These are phyloP conservation scores for Pholiota microspora DNA, from an alignment of 768 basidiomycete species.

Conservation along the genomic window DNA sequence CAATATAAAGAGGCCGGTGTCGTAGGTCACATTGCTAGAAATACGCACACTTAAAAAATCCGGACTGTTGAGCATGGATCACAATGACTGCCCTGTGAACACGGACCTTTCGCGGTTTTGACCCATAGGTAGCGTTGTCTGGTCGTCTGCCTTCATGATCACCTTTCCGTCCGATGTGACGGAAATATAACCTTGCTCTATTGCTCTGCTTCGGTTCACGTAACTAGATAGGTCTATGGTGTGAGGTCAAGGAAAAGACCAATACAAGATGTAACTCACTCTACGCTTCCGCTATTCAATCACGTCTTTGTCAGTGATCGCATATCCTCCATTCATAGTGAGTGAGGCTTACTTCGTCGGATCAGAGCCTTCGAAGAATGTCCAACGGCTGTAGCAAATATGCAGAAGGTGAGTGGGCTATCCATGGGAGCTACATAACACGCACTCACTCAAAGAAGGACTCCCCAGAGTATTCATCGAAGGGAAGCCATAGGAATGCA, in stretches of 20 bases:
- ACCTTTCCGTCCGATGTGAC: conserved; percentile 58
- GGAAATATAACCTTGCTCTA: conserved; percentile 52
- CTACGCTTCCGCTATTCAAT: conserved; percentile 59
- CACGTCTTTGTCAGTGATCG: background rate
- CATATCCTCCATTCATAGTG: background rate
- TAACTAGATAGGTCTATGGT: conserved; percentile 31
- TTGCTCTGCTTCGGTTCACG: conserved; percentile 55
- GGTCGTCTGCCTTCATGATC: conserved; percentile 81
- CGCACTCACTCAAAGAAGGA: conserved; percentile 70
- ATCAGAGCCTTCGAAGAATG: conserved; percentile 60
- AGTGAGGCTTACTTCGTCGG: conserved; percentile 57
- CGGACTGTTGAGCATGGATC: background rate
- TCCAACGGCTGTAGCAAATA: conserved; percentile 46
- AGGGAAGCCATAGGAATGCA: conserved; percentile 60
- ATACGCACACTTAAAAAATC: conserved; percentile 65
- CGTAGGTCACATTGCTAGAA: conserved; percentile 60
- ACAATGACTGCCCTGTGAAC: background rate
- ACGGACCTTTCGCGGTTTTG: conserved; percentile 61
- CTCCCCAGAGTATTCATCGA: conserved; percentile 62
- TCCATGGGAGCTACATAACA: no score
- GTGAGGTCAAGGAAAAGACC: background rate
- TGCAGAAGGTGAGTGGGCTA: conserved; percentile 7
- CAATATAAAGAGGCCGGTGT: conserved; percentile 83
- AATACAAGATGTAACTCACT: conserved; percentile 40
- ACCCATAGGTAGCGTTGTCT: conserved; percentile 51